Base-by-base conservation (phyloP, 371 early-diverging fungal genomes). In the Lichtheimia ramosa region DNA sequence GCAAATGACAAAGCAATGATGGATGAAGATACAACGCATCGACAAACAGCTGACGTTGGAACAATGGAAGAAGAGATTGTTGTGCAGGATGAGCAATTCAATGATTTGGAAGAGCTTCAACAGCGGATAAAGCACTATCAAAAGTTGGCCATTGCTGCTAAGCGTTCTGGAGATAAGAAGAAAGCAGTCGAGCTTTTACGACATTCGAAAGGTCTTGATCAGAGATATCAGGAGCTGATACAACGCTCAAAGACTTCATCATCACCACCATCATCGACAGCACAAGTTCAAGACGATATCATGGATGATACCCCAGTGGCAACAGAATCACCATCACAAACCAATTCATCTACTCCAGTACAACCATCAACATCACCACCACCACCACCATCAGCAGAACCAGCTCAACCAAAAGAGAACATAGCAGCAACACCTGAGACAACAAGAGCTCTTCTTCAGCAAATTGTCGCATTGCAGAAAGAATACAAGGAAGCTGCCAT, bases 401-500 rank as follows among this genome's bases (percentile, higher is more conserved):
- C 28, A 21, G 18, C 23, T 12, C 5, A 23, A 16, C 7, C 56
- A 3, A 5, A 39, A 23, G 16, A 21, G 8, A 34, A 34, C 34
- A 34, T 10, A 34, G 34, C 34, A 34, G 34, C 34, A 34, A 34
- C 34, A 34, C 10, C 34, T 3, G 25, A 25, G 10, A 8, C 34
- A 8, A 34, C 10, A 2, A 14, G 10, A 21, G 14, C 46, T 18
- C 6, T 59, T 8, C 18, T 59, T 21, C 55, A 51, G 49, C 21
- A 62, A 59, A 56, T 86, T 13, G 71, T 76, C 13, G 54, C 58
- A 14, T 68, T 83, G 4, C 83, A 82, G 58, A 67, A 75, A 48
- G 81, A 89, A 59, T 88, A 88, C 67, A 88, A 85, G 59, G 71
- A 82, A 46, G 84, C 83, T 1, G 90, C 89, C 1, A 43, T 87